Evolutionary conservation across 305 asterid species (phyloP).

Genomic region (Solanum hybrid): DNA sequence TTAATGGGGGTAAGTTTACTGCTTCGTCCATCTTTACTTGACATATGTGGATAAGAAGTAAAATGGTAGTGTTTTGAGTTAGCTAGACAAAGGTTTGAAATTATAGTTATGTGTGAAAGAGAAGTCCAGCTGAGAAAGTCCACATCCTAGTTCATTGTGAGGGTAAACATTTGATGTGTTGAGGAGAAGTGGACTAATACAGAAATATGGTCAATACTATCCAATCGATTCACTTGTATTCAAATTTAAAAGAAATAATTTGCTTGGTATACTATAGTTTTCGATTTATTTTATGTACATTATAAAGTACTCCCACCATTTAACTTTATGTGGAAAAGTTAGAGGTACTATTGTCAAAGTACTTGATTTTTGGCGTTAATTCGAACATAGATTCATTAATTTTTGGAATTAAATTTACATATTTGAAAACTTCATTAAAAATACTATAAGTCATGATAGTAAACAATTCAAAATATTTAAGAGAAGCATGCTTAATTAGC

Average conservation of each 20-base stretch:
- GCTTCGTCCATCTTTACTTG: neutral
- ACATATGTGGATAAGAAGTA: neutral
- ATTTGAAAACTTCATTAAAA: neutral
- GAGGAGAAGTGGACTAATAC: neutral
- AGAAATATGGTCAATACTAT: neutral
- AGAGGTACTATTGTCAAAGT: neutral
- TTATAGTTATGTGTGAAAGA: neutral
- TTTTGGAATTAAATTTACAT: neutral
- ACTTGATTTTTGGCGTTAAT: neutral
- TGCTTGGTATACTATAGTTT: neutral
- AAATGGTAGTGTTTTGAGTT: neutral
- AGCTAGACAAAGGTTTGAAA: neutral
- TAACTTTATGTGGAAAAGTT: neutral
- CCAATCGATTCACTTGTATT: neutral
- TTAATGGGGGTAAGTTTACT: constrained; percentile 73
- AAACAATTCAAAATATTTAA: neutral
- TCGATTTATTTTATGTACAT: neutral
- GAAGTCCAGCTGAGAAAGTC: neutral
- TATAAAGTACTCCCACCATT: neutral
- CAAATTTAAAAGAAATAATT: neutral
- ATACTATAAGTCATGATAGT: neutral
- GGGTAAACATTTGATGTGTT: neutral
- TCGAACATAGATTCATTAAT: neutral
- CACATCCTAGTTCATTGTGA: neutral
- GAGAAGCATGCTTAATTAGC: neutral